phyloP scores from a whole-genome alignment of 2,329 filamentous ascomycete species.

The Grosmannia clavigera region DNA sequence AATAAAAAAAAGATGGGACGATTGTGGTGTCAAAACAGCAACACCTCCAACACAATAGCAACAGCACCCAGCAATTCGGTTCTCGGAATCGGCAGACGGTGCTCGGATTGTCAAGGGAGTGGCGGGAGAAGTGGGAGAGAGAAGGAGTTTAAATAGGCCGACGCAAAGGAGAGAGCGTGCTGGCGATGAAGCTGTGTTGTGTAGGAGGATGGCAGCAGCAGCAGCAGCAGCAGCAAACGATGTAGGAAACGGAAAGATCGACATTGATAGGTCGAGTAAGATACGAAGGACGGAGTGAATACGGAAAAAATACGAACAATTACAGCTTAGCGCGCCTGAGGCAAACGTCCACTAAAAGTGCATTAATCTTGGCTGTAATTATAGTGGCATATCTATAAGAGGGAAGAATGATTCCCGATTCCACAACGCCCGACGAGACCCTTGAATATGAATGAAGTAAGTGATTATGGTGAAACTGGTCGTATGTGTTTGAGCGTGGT shows the following conservation, averaged over 20 bases:
- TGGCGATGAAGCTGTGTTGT: background rate
- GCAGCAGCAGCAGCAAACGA: background rate
- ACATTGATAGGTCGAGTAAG: background rate
- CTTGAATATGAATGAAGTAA: background rate
- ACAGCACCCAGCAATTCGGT: background rate
- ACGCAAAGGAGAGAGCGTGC: background rate
- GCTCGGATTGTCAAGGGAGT: background rate
- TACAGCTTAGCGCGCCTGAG: background rate
- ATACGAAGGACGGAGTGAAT: background rate
- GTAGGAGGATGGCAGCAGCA: background rate
- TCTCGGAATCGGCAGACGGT: background rate
- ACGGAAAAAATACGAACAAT: background rate
- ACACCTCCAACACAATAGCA: background rate
- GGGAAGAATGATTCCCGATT: background rate
- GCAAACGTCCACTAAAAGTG: background rate
- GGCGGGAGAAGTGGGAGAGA: background rate
- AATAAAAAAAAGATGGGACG: background rate
- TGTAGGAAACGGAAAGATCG: background rate
- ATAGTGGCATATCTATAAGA: background rate
- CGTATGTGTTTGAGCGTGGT: background rate
- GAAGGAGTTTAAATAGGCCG: background rate
- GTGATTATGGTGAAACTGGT: background rate
- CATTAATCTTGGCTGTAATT: background rate
- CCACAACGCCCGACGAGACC: background rate
- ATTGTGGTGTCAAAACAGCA: background rate